phyloP scores from a whole-genome alignment of 106 monocot species.

The Apostasia ramifera region DNA sequence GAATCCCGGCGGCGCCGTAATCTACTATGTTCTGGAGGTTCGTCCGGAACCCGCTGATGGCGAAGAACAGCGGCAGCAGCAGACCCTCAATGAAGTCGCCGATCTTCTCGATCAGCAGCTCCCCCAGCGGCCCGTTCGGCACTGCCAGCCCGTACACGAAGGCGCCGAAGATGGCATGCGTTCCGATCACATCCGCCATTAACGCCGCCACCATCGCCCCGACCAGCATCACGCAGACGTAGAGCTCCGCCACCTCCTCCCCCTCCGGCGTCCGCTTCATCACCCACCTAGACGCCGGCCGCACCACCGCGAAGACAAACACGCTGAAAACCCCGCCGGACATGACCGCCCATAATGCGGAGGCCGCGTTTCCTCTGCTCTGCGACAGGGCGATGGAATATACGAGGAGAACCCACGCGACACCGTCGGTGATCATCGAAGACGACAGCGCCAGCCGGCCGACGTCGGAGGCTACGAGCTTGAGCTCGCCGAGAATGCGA shows the following conservation, averaged over 20 bases:
- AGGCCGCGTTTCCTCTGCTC: not conserved
- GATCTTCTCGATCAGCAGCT: slow-evolving; percentile 32
- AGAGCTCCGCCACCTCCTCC: slow-evolving; percentile 12
- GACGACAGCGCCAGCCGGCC: slow-evolving; percentile 24
- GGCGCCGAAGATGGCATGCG: slow-evolving; percentile 41
- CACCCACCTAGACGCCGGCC: slow-evolving; percentile 20
- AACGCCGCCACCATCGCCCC: slow-evolving; percentile 25
- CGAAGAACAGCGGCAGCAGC: slow-evolving; percentile 45
- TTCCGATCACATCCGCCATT: slow-evolving; percentile 28
- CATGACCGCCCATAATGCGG: slow-evolving; percentile 15
- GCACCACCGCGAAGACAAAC: slow-evolving; percentile 1
- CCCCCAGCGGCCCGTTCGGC: slow-evolving; percentile 28
- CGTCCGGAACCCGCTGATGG: slow-evolving; percentile 27
- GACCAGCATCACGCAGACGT: slow-evolving; percentile 17
- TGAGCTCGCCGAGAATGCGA: slow-evolving; percentile 19
- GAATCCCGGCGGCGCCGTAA: slow-evolving; percentile 1
- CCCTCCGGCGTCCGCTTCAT: slow-evolving; percentile 29
- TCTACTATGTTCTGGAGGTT: slow-evolving; percentile 3
- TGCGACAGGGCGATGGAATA: slow-evolving; percentile 26
- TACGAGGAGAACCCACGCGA: slow-evolving; percentile 35
- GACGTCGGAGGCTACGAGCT: slow-evolving; percentile 13
- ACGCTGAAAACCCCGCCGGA: slow-evolving; percentile 23
- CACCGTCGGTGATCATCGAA: slow-evolving; percentile 23
- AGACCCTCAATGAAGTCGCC: slow-evolving; percentile 30
- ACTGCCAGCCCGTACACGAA: slow-evolving; percentile 46